phyloP scores from a whole-genome alignment of 2,329 filamentous ascomycete species.

The Trichoderma hamatum region DNA sequence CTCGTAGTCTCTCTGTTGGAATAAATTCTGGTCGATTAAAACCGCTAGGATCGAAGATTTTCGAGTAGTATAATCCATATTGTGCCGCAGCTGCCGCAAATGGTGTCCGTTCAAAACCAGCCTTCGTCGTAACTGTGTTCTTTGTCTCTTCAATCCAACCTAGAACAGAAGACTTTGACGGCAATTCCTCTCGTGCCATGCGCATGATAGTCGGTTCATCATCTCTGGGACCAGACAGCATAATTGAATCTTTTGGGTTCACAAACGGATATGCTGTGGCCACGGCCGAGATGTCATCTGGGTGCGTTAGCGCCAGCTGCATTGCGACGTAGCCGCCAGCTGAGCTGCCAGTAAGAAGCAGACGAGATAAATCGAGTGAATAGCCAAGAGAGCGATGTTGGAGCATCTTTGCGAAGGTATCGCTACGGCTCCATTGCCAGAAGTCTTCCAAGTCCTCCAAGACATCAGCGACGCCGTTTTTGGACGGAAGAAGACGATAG shows the following conservation, averaged over 20 bases:
- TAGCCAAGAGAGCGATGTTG: not conserved
- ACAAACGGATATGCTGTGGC: not conserved
- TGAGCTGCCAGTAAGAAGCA: not conserved
- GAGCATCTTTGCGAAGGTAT: not conserved
- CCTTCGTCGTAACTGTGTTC: not conserved
- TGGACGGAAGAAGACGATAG: not conserved
- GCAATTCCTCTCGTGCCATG: not conserved
- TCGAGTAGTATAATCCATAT: not conserved
- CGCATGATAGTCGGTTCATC: not conserved
- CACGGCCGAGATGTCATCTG: not conserved
- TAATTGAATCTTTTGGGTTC: not conserved
- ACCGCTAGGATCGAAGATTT: not conserved
- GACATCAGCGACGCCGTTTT: not conserved
- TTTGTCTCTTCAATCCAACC: not conserved
- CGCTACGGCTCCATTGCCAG: not conserved
- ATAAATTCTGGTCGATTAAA: not conserved
- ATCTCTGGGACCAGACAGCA: not conserved
- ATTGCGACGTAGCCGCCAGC: not conserved
- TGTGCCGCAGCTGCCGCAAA: not conserved
- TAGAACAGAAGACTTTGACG: not conserved
- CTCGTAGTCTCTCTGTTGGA: not conserved
- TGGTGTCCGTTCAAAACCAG: not conserved
- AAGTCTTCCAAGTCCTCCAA: not conserved
- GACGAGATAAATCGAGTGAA: not conserved
- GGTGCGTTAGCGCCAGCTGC: not conserved